These are phyloP conservation scores for Chlorophyllum brunneum DNA, from an alignment of 768 basidiomycete genomes.

Conservation along the genomic window DNA sequence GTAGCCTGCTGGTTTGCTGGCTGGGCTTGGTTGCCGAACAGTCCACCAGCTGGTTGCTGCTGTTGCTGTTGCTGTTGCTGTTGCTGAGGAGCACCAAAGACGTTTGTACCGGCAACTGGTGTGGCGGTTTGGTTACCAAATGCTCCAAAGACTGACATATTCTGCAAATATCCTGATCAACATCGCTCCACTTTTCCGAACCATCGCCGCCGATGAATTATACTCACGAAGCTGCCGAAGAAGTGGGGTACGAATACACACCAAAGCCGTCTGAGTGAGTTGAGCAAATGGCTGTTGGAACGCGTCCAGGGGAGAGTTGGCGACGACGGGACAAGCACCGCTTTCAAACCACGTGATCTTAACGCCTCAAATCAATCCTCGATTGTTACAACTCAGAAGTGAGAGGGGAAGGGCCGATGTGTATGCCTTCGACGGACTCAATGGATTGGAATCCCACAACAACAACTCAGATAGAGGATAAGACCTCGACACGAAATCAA, in stretches of 20 bases:
- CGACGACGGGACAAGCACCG: too few species aligned
- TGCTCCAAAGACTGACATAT: constrained; percentile 25
- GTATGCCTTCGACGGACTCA: too few species aligned
- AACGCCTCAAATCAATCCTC: background rate
- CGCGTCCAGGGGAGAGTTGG: too few species aligned
- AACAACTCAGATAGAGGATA: background rate
- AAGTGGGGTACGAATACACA: background rate
- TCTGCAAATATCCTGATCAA: constrained; percentile 6
- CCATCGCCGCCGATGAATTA: background rate
- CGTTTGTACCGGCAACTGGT: constrained; percentile 13
- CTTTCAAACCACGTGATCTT: background rate
- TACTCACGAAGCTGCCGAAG: background rate
- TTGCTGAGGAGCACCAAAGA: constrained; percentile 21
- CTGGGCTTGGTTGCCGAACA: constrained; percentile 16
- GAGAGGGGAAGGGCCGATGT: too few species aligned
- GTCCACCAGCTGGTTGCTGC: constrained; percentile 14
- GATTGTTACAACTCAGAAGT: too few species aligned
- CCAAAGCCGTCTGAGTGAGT: too few species aligned
- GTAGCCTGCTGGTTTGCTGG: background rate
- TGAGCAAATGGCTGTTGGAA: too few species aligned
- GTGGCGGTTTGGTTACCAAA: constrained; percentile 16
- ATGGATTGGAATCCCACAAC: too few species aligned
- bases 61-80: constrained; percentile 16
- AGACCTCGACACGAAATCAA: background rate
- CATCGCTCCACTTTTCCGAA: background rate